Conservation (phyloP, 2,329 filamentous ascomycete genomes). For the Exutisphaerella laricina region DNA sequence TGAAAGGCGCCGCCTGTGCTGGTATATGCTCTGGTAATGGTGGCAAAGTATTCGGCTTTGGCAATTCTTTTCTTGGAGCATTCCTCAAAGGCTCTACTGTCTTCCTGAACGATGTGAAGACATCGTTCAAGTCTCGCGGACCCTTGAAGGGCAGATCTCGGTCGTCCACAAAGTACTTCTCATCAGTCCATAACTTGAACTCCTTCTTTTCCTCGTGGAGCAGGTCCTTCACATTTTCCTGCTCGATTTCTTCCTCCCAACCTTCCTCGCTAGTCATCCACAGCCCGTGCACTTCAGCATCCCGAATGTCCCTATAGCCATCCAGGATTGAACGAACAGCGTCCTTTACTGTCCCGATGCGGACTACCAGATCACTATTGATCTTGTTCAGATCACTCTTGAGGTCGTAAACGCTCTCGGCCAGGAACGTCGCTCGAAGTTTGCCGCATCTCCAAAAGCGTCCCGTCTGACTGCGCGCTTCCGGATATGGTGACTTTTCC, state of each 20-base stretch:
- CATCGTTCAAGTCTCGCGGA: conserved; percentile 60
- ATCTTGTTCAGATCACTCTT: conserved; percentile 56
- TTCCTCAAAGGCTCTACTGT: conserved; percentile 64
- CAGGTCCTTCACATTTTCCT: conserved; percentile 49
- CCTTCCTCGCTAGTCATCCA: conserved; percentile 72
- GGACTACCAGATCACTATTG: conserved; percentile 57
- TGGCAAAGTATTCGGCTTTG: conserved; percentile 54
- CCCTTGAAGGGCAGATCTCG: conserved; percentile 58
- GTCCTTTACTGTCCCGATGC: conserved; percentile 57
- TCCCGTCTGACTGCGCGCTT: conserved; percentile 60
- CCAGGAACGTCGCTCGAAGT: conserved; percentile 65
- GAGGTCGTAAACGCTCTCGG: conserved; percentile 67
- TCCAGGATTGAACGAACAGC: conserved; percentile 56
- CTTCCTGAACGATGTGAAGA: conserved; percentile 72
- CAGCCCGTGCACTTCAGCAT: conserved; percentile 53
- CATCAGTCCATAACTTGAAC: conserved; percentile 64
- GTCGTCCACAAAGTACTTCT: conserved; percentile 74
- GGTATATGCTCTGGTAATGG: conserved; percentile 54
- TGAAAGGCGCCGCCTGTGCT: conserved; percentile 57
- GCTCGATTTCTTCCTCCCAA: conserved; percentile 62
- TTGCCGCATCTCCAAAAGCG: conserved; percentile 69
- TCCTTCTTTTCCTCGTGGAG: conserved; percentile 51
- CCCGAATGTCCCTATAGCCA: conserved; percentile 34
- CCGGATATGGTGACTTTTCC: conserved; percentile 58
- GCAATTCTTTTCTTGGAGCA: conserved; percentile 54